Evolutionary conservation across 495 filamentous ascomycete species (phyloP).

Genomic region (Neurospora africana): DNA sequence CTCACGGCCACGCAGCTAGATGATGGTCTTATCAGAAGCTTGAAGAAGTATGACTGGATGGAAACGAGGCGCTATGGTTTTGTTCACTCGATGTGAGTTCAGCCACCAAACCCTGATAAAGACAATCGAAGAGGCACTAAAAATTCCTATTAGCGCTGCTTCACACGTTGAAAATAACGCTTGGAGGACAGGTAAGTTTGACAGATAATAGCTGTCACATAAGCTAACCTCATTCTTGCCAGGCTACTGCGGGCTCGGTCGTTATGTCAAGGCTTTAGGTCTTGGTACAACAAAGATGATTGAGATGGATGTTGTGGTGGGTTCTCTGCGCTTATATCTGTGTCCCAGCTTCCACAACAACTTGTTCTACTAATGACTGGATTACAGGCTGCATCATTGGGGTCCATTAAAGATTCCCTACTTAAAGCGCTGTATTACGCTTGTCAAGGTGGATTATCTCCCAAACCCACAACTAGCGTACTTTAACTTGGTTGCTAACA

Average conservation of each 20-base stretch:
- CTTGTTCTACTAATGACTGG: background rate
- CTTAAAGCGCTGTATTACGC: conserved; percentile 64
- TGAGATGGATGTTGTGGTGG: conserved; percentile 51
- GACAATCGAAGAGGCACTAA: background rate
- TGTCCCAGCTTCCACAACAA: background rate
- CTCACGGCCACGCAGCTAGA: conserved; percentile 55
- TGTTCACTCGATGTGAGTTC: conserved; percentile 60
- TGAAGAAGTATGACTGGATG: conserved; percentile 63
- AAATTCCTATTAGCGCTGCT: conserved; percentile 29
- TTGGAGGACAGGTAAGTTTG: conserved; percentile 49
- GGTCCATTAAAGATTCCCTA: conserved; percentile 57
- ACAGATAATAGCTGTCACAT: background rate
- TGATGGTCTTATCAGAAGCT: conserved; percentile 46
- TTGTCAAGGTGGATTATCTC: conserved; percentile 46
- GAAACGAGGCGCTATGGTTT: conserved; percentile 61
- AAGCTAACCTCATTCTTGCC: background rate
- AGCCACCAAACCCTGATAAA: background rate
- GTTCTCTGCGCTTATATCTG: conserved; percentile 2
- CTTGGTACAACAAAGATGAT: conserved; percentile 37
- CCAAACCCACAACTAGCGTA: background rate
- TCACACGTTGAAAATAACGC: conserved; percentile 38
- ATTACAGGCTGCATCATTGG: conserved; percentile 62
- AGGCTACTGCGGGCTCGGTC: conserved; percentile 56
- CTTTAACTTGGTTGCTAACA: background rate
- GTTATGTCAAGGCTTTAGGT: conserved; percentile 46